These are phyloP conservation scores for Suillus placidus DNA, from an alignment of 768 basidiomycete genomes.

Conservation along the genomic window DNA sequence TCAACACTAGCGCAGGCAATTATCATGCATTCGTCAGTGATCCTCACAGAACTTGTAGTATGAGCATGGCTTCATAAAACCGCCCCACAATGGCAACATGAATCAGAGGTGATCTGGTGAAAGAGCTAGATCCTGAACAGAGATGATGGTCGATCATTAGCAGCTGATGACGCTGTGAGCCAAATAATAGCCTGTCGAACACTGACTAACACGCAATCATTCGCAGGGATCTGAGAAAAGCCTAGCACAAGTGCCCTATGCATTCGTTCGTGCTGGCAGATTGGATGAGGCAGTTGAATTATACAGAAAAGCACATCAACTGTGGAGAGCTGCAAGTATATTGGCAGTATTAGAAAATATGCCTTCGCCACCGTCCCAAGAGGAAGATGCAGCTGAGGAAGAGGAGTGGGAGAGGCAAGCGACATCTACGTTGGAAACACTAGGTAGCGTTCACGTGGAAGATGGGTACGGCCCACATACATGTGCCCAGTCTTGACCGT, in stretches of 20 bases:
- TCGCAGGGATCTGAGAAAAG: constrained; percentile 78
- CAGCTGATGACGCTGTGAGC: constrained; percentile 78
- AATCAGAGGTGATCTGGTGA: constrained; percentile 54
- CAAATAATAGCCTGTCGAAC: background rate
- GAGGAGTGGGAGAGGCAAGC: constrained; percentile 73
- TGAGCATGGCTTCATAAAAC: constrained; percentile 87
- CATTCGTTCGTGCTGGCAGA: constrained; percentile 79
- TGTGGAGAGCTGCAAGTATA: constrained; percentile 93
- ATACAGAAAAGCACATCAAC: constrained; percentile 82
- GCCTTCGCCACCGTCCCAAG: constrained; percentile 33
- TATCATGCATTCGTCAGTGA: constrained; percentile 66
- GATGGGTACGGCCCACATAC: constrained; percentile 56
- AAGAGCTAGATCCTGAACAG: constrained; percentile 78
- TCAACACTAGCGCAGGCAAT: constrained; percentile 72
- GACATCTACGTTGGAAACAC: constrained; percentile 51
- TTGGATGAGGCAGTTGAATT: constrained; percentile 82
- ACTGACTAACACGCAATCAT: background rate
- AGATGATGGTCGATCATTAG: constrained; percentile 59
- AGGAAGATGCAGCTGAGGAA: constrained; percentile 42
- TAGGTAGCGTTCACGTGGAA: constrained; percentile 58
- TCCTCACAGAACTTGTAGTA: constrained; percentile 75
- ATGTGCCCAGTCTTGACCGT: constrained; percentile 45
- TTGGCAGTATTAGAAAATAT: constrained; percentile 42
- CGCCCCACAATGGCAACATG: constrained; percentile 54
- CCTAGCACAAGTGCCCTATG: constrained; percentile 75